Percentiles rank a stretch among this genome's conserved stretches.
Conservation (phyloP, 2,329 filamentous ascomycete species). For the Basipetospora chlamydospora region DNA sequence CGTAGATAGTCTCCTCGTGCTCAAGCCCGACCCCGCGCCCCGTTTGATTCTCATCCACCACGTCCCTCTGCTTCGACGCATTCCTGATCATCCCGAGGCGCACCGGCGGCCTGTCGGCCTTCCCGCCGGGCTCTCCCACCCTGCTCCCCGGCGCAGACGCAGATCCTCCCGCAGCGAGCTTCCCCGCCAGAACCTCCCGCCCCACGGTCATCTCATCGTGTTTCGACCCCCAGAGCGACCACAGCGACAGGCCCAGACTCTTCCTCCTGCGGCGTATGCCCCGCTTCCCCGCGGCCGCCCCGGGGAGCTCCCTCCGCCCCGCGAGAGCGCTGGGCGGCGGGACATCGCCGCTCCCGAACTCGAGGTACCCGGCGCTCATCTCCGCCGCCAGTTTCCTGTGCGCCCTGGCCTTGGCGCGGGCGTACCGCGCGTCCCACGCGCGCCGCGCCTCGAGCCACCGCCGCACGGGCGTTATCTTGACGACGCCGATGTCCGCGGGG, state of each 20-base stretch:
- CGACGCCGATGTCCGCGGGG: conserved; percentile 54
- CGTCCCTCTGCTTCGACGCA: conserved; percentile 28
- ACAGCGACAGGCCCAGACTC: conserved; percentile 66
- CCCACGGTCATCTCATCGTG: conserved; percentile 66
- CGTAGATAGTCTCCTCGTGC: conserved; percentile 23
- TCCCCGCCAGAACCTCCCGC: conserved; percentile 27
- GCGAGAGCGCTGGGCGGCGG: conserved; percentile 78
- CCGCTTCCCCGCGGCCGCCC: conserved; percentile 25
- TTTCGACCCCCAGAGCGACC: conserved; percentile 78
- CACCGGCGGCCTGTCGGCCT: too few species aligned
- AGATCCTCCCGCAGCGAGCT: too few species aligned
- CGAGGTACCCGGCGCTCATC: conserved; percentile 54
- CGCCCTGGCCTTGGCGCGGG: conserved; percentile 52
- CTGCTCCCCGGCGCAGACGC: too few species aligned
- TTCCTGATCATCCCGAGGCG: conserved; percentile 19
- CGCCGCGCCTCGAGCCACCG: conserved; percentile 70
- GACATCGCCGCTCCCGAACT: conserved; percentile 54
- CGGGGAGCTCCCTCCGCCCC: conserved; percentile 41
- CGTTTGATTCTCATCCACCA: conserved; percentile 37
- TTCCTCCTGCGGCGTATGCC: conserved; percentile 45
- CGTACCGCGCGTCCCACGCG: conserved; percentile 60
- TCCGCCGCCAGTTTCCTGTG: conserved; percentile 63
- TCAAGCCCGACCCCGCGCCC: conserved; percentile 15
- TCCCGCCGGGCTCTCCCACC: too few species aligned
- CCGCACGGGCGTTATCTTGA: conserved; percentile 64